Conservation (phyloP, 139 green algal species). For the Chlorella ohadii region DNA sequence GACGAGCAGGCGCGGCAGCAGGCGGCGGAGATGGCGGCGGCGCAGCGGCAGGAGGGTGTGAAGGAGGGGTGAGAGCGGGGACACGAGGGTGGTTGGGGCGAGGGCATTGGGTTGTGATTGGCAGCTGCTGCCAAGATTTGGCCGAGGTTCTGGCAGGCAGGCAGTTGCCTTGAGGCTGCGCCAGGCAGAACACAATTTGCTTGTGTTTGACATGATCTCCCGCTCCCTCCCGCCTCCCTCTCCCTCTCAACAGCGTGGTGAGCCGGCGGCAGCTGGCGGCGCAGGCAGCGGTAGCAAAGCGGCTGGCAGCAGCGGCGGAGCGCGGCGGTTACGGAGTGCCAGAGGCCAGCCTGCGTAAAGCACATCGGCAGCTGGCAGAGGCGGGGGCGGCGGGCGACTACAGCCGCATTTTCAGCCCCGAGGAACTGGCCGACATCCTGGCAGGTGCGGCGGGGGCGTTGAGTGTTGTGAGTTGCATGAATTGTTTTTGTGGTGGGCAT, state of each 20-base stretch:
- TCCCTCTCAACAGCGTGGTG: slow-evolving; percentile 13
- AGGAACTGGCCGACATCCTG: slow-evolving; percentile 26
- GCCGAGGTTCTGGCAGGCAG: no score
- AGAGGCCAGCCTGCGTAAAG: background rate
- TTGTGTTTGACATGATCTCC: no score
- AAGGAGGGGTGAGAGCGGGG: background rate
- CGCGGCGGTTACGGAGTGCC: slow-evolving; percentile 4
- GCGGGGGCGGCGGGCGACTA: background rate
- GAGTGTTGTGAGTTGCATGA: background rate
- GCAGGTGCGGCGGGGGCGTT: background rate
- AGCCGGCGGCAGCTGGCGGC: slow-evolving; percentile 14
- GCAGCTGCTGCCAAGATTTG: no score
- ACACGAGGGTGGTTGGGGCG: background rate
- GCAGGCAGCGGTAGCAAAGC: background rate
- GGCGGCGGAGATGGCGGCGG: background rate
- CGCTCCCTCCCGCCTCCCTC: background rate
- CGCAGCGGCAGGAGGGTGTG: background rate
- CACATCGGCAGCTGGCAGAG: slow-evolving; percentile 10
- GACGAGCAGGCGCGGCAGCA: background rate
- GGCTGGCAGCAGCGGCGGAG: background rate
- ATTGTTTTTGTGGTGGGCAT: no score
- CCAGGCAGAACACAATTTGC: no score
- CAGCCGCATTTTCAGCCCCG: background rate
- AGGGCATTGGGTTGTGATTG: no score
- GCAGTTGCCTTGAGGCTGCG: no score